phyloP scores from a whole-genome alignment of 495 filamentous ascomycete genomes.

The Cairneyella variabilis region DNA sequence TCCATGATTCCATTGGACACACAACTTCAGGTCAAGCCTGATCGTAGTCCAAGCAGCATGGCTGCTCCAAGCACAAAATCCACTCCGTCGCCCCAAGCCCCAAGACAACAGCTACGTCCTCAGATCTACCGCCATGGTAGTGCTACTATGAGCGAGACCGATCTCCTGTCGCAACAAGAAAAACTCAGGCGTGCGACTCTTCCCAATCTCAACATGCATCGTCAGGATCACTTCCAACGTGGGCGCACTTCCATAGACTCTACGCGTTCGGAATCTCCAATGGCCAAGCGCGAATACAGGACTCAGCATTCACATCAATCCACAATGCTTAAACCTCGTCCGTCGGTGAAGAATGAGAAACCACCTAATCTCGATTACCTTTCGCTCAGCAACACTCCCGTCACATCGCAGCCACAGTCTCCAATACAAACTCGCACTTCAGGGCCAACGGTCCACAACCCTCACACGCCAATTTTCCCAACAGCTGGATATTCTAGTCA shows the following conservation, averaged over 20 bases:
- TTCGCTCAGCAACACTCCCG: slow-evolving; percentile 38
- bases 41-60: slow-evolving; percentile 39
- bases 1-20: slow-evolving; percentile 33
- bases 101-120: slow-evolving; percentile 31
- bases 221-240: slow-evolving; percentile 12
- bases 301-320: slow-evolving; percentile 9
- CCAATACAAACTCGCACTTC: slow-evolving; percentile 20
- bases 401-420: slow-evolving; percentile 21
- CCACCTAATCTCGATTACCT: slow-evolving; percentile 52
- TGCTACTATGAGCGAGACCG: slow-evolving; percentile 47
- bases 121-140: slow-evolving; percentile 33
- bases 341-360: slow-evolving; percentile 14
- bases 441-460: slow-evolving; percentile 7
- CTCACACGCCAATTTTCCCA: slow-evolving; percentile 5
- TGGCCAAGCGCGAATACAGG: slow-evolving; percentile 16
- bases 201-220: slow-evolving; percentile 20
- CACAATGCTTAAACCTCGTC: slow-evolving; percentile 18
- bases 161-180: slow-evolving; percentile 48
- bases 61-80: slow-evolving; percentile 35
- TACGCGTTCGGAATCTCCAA: slow-evolving; percentile 20
- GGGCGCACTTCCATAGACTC: slow-evolving; percentile 16
- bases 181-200: slow-evolving; percentile 44
- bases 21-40: slow-evolving; percentile 23
- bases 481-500: background rate
- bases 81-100: slow-evolving; percentile 33